Conservation (phyloP, 257 asterid species). For the Primulina tabacum region DNA sequence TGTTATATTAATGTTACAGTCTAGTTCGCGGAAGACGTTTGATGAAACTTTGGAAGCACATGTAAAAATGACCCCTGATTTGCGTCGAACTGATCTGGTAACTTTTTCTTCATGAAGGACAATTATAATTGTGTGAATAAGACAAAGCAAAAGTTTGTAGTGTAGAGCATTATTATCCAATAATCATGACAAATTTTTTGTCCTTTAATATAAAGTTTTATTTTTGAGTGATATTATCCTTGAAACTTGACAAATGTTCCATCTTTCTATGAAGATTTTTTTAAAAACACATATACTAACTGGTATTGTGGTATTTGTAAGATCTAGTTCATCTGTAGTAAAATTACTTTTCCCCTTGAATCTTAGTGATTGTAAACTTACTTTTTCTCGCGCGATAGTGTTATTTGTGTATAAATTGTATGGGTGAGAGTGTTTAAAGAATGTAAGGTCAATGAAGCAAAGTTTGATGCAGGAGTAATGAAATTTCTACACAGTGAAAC, state of each 20-base stretch:
- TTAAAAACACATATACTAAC: too few species aligned
- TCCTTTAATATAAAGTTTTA: neutral
- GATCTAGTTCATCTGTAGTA: neutral
- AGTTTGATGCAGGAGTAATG: neutral
- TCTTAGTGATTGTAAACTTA: neutral
- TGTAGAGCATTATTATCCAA: neutral
- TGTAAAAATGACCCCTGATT: conserved; percentile 82
- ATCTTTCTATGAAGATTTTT: neutral
- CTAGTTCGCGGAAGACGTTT: conserved; percentile 55
- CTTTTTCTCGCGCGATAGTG: neutral
- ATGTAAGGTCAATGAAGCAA: neutral
- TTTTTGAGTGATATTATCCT: neutral
- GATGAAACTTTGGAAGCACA: conserved; percentile 96
- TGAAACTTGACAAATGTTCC: neutral
- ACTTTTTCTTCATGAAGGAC: conserved; percentile 16
- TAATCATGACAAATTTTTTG: neutral
- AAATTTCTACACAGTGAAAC: neutral
- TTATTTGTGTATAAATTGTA: neutral
- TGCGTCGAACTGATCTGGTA: conserved; percentile 94
- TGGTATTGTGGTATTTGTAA: too few species aligned
- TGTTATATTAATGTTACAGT: conserved; percentile 64
- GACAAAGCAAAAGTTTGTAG: neutral
- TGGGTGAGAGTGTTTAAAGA: neutral
- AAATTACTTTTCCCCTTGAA: neutral
- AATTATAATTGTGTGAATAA: neutral